Evolutionary conservation across 2,329 filamentous ascomycete species (phyloP).

Genomic region (Fusarium sp.): DNA sequence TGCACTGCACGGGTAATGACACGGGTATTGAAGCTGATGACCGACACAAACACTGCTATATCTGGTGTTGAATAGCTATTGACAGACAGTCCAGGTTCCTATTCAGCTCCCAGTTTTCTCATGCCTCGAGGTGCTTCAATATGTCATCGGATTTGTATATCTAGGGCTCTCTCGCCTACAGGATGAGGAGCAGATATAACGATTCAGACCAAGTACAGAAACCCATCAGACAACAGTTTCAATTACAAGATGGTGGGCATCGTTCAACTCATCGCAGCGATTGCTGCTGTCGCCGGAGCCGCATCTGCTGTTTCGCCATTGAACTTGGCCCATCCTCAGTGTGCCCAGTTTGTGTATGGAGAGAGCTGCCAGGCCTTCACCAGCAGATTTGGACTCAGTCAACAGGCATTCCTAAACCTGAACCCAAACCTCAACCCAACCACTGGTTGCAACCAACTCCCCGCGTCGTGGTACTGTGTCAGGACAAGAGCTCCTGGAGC

Average conservation of each 20-base stretch:
- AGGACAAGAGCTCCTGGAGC: neutral
- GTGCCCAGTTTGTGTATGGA: neutral
- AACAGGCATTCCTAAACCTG: neutral
- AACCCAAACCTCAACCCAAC: neutral
- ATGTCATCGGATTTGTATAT: neutral
- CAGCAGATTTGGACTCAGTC: neutral
- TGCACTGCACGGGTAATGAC: neutral
- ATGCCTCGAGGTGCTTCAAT: neutral
- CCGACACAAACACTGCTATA: neutral
- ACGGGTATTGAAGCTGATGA: neutral
- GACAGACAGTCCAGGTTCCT: neutral
- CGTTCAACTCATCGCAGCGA: neutral
- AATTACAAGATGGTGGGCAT: neutral
- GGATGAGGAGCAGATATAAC: neutral
- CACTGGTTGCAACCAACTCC: neutral
- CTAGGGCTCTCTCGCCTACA: neutral
- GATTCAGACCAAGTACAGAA: neutral
- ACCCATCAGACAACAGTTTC: neutral
- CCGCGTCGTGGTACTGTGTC: neutral
- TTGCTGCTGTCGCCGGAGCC: neutral
- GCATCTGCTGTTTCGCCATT: neutral
- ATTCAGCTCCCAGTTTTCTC: neutral
- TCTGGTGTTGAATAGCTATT: neutral
- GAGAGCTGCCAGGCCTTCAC: neutral
- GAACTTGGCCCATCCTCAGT: neutral